Conservation (phyloP, 2,329 filamentous ascomycete genomes). For the Botrytis galanthina region DNA sequence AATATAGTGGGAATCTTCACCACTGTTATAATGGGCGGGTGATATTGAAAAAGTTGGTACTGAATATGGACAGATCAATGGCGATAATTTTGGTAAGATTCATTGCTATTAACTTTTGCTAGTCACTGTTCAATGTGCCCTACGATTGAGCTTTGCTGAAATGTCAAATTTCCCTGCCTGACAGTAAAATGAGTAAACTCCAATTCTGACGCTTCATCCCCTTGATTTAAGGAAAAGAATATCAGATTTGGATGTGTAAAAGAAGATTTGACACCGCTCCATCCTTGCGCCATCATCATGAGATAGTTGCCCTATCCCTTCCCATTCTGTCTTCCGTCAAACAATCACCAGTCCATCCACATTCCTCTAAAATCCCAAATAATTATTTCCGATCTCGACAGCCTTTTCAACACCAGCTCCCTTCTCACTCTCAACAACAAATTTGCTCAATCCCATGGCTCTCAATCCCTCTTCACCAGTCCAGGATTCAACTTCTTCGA, state of each 20-base stretch:
- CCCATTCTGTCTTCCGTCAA: neutral
- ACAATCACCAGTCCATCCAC: neutral
- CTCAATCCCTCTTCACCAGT: constrained; percentile 52
- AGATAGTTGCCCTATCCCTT: neutral
- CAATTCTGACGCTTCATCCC: neutral
- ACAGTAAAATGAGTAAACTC: neutral
- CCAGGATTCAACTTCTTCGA: constrained; percentile 33
- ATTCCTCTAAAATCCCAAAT: neutral
- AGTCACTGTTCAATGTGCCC: neutral
- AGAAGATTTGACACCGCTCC: neutral
- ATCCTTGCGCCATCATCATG: neutral
- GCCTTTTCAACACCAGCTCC: constrained; percentile 1
- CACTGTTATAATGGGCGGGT: neutral
- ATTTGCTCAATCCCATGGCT: constrained; percentile 53
- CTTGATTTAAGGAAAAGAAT: neutral
- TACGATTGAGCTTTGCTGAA: too few relatives aligned
- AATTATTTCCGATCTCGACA: neutral
- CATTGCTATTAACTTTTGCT: neutral
- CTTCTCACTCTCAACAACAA: neutral
- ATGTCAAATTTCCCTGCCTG: neutral
- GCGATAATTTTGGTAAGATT: neutral
- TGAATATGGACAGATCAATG: neutral
- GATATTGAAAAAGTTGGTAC: neutral
- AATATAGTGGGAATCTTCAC: neutral
- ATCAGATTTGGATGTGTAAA: neutral